A percentile compares a stretch with the other conserved stretches of the same genome.
These are phyloP conservation scores for Hemisphaericaspora nanyangensis DNA, from an alignment of 805 yeast species.

Conservation along the genomic window DNA sequence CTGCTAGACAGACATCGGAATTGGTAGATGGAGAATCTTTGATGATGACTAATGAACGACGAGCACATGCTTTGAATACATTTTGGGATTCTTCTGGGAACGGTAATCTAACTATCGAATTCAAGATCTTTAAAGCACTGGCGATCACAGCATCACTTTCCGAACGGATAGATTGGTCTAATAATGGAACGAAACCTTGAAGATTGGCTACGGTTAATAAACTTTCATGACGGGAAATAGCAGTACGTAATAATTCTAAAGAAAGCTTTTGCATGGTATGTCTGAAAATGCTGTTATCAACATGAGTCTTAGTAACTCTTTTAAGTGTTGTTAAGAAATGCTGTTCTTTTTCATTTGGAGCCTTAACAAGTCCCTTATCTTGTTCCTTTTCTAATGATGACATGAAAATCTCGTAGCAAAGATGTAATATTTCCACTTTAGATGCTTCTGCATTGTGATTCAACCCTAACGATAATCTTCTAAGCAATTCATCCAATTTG, in stretches of 20 bases:
- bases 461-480: slow-evolving; percentile 77
- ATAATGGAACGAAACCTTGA: slow-evolving; percentile 69
- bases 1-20: slow-evolving; percentile 74
- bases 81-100: slow-evolving; percentile 51
- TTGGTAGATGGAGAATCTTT: slow-evolving; percentile 76
- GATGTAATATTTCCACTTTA: slow-evolving; percentile 53
- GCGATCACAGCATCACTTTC: slow-evolving; percentile 76
- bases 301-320: slow-evolving; percentile 53
- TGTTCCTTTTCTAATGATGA: slow-evolving; percentile 10
- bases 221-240: slow-evolving; percentile 58
- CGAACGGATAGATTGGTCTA: slow-evolving; percentile 51
- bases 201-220: slow-evolving; percentile 59
- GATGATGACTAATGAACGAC: slow-evolving; percentile 57
- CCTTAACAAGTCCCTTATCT: slow-evolving; percentile 6
- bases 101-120: slow-evolving; percentile 56
- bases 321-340: slow-evolving; percentile 75
- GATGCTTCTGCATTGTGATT: slow-evolving; percentile 62
- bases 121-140: slow-evolving; percentile 61
- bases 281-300: slow-evolving; percentile 53
- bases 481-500: slow-evolving; percentile 73
- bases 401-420: slow-evolving; percentile 62
- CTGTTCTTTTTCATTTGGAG: slow-evolving; percentile 31
- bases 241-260: slow-evolving; percentile 69
- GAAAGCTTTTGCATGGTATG: slow-evolving; percentile 70
- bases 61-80: slow-evolving; percentile 56